Evolutionary conservation across 2,329 filamentous ascomycete genomes (phyloP).

Genomic region (Emergomyces orientalis): DNA sequence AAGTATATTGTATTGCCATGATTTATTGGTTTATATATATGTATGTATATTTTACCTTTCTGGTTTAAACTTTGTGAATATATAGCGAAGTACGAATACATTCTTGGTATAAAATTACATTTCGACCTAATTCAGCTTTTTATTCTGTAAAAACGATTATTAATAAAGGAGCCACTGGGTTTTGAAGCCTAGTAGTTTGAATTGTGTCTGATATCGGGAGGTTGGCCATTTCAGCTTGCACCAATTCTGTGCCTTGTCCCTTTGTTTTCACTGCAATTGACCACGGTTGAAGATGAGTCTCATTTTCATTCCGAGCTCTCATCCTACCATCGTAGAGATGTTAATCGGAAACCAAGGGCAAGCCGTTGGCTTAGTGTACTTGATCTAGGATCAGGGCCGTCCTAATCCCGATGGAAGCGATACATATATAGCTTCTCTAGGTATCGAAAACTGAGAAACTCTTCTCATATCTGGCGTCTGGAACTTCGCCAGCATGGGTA

Average conservation of each 20-base stretch:
- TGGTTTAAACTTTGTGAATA: not conserved
- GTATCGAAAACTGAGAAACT: not conserved
- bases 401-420: not conserved
- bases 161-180: not conserved
- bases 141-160: not conserved
- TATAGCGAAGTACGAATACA: not conserved
- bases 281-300: no score
- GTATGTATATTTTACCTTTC: not conserved
- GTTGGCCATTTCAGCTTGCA: not conserved
- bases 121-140: not conserved
- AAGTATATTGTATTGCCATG: constrained; percentile 91
- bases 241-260: no score
- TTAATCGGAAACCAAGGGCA: no score
- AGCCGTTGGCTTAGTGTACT: not conserved
- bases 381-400: not conserved
- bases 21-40: constrained; percentile 9
- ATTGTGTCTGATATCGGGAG: no score
- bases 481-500: not conserved
- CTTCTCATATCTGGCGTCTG: not conserved
- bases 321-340: no score
- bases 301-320: no score
- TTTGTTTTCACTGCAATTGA: no score
- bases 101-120: not conserved
- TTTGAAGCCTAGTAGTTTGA: no score
- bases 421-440: not conserved